Evolutionary conservation across 2,329 filamentous ascomycete species (phyloP), one percentile per base, ranked within the genome.

Genomic region (Fusarium camptoceras): DNA sequence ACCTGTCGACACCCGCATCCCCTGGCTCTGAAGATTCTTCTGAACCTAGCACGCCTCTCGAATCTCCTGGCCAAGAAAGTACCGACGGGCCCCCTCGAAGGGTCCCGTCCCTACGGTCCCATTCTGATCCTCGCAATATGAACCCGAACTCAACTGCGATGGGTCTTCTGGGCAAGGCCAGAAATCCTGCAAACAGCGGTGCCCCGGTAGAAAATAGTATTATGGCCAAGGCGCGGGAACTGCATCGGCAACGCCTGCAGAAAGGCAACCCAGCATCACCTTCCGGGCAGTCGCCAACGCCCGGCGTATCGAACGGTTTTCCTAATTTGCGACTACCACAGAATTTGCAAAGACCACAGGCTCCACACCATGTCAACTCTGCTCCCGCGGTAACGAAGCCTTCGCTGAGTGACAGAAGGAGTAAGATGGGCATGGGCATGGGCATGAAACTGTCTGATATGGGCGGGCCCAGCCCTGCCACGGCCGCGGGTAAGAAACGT

Each of bases 121-220:
- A 87, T 22, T 89, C 89, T 56, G 87, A 90, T 51, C 82, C 89
- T 22, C 82, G 84, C 69, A 83, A 82, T 57, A 94, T 97, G 89
- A 93, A 88, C 59, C 83, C 91, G 9, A 94, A 90, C n/a, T 97
- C 94, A n/a, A 96, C 92, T 28, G 90, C 93, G 42, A 84, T 94
- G 6, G 94, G 94, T 42, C 87, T 92, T 61, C 83, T 97, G 75
- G 94, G 91, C 79, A 88, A 82, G 70, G 88, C 87, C 7, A 83
- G 89, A 62, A 83, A 87, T 50, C 88, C 87, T 22, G 76, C 77
- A 15, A 73, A 71, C 54, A 62, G 74, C 41, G 73, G 75, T 48
- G 75, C 76, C 31, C 69, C 75, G 22, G 77, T 82, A 68, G 78
- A 81, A 55, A 81, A 80, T 68, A 80, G 77, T 59, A 81, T 83